These are phyloP conservation scores for Aleurites moluccanus DNA, from an alignment of 441 rosid genomes.

Conservation along the genomic window DNA sequence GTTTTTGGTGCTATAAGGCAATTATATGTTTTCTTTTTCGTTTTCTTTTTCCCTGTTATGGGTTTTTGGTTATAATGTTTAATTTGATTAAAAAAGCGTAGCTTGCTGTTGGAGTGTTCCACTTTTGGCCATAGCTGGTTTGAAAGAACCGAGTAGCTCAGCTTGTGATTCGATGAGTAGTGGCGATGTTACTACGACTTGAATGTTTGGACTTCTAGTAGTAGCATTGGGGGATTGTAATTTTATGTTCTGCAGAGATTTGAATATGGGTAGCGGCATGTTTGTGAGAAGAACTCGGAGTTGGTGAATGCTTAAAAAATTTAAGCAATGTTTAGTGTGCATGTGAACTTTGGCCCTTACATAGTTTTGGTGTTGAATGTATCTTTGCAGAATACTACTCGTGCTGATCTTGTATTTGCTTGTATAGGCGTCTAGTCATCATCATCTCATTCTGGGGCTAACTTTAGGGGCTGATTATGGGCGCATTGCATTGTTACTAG, in stretches of 20 bases:
- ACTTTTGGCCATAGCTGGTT: background rate
- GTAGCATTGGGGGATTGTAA: background rate
- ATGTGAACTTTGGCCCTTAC: background rate
- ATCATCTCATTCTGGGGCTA: background rate
- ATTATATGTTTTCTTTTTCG: background rate
- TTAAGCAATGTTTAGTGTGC: background rate
- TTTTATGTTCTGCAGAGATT: background rate
- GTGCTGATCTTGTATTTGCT: too few species aligned
- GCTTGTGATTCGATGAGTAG: background rate
- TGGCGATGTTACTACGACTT: background rate
- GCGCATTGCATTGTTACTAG: background rate
- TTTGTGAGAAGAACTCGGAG: background rate
- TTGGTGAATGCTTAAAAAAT: background rate
- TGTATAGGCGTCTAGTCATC: background rate
- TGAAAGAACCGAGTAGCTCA: background rate
- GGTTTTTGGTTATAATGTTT: constrained; percentile 9
- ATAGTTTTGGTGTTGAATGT: background rate
- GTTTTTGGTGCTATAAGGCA: background rate
- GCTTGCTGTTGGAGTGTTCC: background rate
- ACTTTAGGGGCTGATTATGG: background rate
- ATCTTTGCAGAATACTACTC: background rate
- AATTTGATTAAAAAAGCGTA: background rate
- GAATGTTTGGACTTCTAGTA: background rate
- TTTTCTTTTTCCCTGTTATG: too few species aligned
- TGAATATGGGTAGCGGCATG: background rate